Percentiles rank a stretch among this genome's conserved stretches.
Conservation (phyloP, 129 eudicot genomes). For the Arctium minus region DNA sequence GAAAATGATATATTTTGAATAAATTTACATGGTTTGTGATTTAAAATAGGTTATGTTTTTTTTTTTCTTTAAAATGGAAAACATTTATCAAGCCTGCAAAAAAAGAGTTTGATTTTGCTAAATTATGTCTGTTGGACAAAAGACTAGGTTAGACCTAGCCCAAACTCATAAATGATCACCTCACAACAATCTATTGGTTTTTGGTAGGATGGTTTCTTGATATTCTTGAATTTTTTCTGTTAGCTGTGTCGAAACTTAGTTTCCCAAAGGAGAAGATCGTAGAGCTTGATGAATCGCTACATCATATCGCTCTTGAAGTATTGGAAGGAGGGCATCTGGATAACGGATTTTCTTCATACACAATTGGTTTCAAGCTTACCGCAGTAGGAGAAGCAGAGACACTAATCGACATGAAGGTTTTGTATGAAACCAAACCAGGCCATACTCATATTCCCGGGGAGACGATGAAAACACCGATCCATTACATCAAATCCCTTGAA, state of each 20-base stretch:
- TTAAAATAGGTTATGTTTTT: too few species aligned
- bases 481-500: not conserved
- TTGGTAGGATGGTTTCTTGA: not conserved
- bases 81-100: too few species aligned
- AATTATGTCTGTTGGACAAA: too few species aligned
- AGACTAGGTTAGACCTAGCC: too few species aligned
- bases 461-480: constrained; percentile 24
- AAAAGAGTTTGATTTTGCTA: too few species aligned
- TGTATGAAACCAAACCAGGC: not conserved
- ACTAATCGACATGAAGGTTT: not conserved
- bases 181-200: not conserved
- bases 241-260: constrained; percentile 26
- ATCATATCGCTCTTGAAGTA: constrained; percentile 35
- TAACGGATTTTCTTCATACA: constrained; percentile 29
- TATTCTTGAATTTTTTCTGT: not conserved
- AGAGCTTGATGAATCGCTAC: constrained; percentile 29
- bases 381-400: constrained; percentile 32
- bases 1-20: too few species aligned
- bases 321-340: constrained; percentile 40
- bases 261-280: constrained; percentile 43
- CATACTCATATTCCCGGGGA: constrained; percentile 17
- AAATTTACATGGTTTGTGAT: too few species aligned
- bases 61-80: too few species aligned
- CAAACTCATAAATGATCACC: not conserved
- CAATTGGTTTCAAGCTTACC: constrained; percentile 30